These are phyloP conservation scores for Cryptococcus hybrid DNA, from an alignment of 1,284 basidiomycete genomes.

Conservation along the genomic window DNA sequence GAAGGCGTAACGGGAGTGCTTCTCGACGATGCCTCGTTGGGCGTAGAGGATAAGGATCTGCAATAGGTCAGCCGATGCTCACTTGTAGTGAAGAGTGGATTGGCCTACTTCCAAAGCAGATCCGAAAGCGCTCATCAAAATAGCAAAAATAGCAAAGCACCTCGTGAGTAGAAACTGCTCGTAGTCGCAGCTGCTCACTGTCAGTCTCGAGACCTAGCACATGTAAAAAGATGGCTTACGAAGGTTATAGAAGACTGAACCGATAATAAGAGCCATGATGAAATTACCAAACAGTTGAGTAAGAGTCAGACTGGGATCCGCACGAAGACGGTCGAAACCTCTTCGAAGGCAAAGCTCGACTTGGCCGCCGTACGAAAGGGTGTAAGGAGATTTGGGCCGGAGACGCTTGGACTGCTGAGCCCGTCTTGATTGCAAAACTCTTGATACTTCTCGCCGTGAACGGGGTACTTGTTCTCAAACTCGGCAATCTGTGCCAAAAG, in stretches of 20 bases:
- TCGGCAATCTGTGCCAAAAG: conserved; percentile 46
- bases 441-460: conserved; percentile 44
- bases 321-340: conserved; percentile 48
- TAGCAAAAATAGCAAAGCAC: conserved; percentile 53
- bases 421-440: conserved; percentile 42
- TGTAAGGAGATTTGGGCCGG: conserved; percentile 8
- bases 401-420: conserved; percentile 48
- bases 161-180: neutral
- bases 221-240: conserved; percentile 11
- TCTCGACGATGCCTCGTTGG: conserved; percentile 50
- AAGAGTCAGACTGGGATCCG: conserved; percentile 48
- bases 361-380: conserved; percentile 38
- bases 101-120: conserved; percentile 24
- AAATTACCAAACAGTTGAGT: conserved; percentile 49
- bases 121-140: conserved; percentile 29
- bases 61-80: neutral
- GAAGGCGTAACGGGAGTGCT: conserved; percentile 53
- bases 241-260: conserved; percentile 49
- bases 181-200: no score
- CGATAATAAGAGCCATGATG: conserved; percentile 48
- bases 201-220: no score
- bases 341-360: conserved; percentile 48
- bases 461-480: conserved; percentile 45
- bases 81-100: neutral
- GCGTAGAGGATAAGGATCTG: conserved; percentile 51